Conservation (phyloP, 257 asterid species). For the Orobanche coerulescens region DNA sequence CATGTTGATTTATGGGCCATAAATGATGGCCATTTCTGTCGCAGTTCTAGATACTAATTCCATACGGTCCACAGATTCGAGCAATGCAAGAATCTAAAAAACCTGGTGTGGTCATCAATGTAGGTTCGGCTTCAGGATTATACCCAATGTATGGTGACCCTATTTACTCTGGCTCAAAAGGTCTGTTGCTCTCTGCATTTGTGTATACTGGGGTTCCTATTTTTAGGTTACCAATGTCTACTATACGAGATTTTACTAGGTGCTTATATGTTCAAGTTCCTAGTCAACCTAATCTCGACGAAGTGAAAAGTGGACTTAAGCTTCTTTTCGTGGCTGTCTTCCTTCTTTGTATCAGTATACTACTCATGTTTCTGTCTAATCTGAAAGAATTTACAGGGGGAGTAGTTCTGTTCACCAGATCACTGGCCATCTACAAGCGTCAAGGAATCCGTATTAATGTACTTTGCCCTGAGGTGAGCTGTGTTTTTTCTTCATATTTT, state of each 20-base stretch:
- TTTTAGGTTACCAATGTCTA: neutral
- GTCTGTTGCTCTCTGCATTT: constrained; percentile 34
- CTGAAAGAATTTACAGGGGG: constrained; percentile 45
- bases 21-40: neutral
- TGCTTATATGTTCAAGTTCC: too few relatives aligned
- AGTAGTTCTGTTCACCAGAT: constrained; percentile 76
- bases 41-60: constrained; percentile 16
- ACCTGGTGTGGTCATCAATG: constrained; percentile 76
- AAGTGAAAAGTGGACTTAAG: neutral
- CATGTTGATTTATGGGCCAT: neutral
- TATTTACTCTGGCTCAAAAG: constrained; percentile 84
- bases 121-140: constrained; percentile 89
- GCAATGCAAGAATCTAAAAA: constrained; percentile 55
- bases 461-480: constrained; percentile 90
- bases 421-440: constrained; percentile 73
- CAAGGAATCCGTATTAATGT: constrained; percentile 87
- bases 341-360: constrained; percentile 3
- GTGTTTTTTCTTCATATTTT: constrained; percentile 7
- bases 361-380: constrained; percentile 22
- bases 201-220: neutral
- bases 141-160: constrained; percentile 78
- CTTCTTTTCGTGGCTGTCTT: neutral
- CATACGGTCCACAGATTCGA: constrained; percentile 52
- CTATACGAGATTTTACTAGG: too few relatives aligned
- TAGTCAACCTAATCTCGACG: too few relatives aligned